Evolutionary conservation across 2,329 filamentous ascomycete species (phyloP).

Genomic region (Acarospora socialis): DNA sequence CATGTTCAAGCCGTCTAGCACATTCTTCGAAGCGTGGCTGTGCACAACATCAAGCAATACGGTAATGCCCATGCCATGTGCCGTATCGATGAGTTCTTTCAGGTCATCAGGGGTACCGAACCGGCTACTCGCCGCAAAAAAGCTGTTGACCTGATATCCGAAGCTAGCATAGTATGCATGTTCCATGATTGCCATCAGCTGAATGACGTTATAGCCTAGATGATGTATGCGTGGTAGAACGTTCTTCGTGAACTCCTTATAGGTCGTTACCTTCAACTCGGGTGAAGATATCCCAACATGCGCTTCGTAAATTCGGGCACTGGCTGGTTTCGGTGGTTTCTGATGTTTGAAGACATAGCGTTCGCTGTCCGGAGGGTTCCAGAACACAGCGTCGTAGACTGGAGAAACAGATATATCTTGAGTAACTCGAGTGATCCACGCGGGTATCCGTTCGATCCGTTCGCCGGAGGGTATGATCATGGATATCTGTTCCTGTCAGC

Average conservation of each 20-base stretch:
- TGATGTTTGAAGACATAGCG: slow-evolving; percentile 73
- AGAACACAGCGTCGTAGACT: slow-evolving; percentile 88
- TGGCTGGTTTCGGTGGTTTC: slow-evolving; percentile 68
- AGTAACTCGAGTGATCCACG: slow-evolving; percentile 95
- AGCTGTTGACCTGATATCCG: slow-evolving; percentile 96
- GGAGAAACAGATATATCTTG: slow-evolving; percentile 84
- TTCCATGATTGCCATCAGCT: slow-evolving; percentile 98
- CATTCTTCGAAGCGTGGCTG: slow-evolving; percentile 96
- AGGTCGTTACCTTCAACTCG: slow-evolving; percentile 75
- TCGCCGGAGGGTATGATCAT: slow-evolving; percentile 64
- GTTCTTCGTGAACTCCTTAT: slow-evolving; percentile 91
- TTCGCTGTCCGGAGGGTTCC: slow-evolving; percentile 72
- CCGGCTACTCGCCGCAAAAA: slow-evolving; percentile 92
- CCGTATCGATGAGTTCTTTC: slow-evolving; percentile 91
- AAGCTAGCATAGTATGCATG: slow-evolving; percentile 99
- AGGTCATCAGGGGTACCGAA: slow-evolving; percentile 89
- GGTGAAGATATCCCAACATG: slow-evolving; percentile 95
- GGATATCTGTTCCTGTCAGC: slow-evolving; percentile 48
- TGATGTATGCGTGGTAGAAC: slow-evolving; percentile 83
- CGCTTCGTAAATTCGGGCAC: slow-evolving; percentile 92
- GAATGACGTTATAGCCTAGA: slow-evolving; percentile 92
- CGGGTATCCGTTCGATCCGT: slow-evolving; percentile 73
- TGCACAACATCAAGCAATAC: slow-evolving; percentile 93
- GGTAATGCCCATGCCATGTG: slow-evolving; percentile 77
- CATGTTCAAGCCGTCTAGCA: slow-evolving; percentile 84